phyloP scores from a whole-genome alignment of 2,329 filamentous ascomycete genomes.

The Taxawa tesnikishii region DNA sequence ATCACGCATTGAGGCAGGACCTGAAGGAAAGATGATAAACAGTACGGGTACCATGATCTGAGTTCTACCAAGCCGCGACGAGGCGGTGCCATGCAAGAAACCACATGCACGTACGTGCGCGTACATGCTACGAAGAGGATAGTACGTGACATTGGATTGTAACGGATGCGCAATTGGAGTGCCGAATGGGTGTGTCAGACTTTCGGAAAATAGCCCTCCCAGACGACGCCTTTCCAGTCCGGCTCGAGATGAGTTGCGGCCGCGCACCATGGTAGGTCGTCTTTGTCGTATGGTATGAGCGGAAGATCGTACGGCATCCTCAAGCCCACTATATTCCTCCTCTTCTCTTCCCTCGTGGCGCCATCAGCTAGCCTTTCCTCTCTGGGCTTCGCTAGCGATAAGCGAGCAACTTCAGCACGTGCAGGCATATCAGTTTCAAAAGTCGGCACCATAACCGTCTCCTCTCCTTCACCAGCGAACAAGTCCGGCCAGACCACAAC shows the following conservation, averaged over 20 bases:
- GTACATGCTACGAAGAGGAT: no score
- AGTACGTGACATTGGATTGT: no score
- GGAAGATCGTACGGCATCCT: conserved; percentile 78
- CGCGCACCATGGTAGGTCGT: conserved; percentile 68
- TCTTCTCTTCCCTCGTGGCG: conserved; percentile 3
- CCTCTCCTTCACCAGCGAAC: conserved; percentile 18
- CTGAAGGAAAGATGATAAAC: no score
- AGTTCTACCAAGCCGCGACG: no score
- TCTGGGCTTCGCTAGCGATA: no score
- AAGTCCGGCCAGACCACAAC: conserved; percentile 69
- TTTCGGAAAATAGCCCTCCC: conserved; percentile 15
- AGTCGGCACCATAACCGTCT: conserved; percentile 51
- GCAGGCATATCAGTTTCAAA: conserved; percentile 50
- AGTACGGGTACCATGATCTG: no score
- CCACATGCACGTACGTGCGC: no score
- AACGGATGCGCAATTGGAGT: no score
- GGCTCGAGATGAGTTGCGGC: conserved; percentile 45
- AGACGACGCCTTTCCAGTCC: conserved; percentile 44
- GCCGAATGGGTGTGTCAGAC: conserved; percentile 3
- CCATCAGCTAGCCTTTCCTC: neutral
- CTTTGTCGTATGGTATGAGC: conserved; percentile 48
- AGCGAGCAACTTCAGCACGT: conserved; percentile 7
- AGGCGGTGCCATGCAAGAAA: no score
- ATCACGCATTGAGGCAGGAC: no score
- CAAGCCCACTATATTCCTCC: conserved; percentile 46